Base-by-base conservation (phyloP, 1,139 yeast species). In the Blastobotrys raffinosifermentans region DNA sequence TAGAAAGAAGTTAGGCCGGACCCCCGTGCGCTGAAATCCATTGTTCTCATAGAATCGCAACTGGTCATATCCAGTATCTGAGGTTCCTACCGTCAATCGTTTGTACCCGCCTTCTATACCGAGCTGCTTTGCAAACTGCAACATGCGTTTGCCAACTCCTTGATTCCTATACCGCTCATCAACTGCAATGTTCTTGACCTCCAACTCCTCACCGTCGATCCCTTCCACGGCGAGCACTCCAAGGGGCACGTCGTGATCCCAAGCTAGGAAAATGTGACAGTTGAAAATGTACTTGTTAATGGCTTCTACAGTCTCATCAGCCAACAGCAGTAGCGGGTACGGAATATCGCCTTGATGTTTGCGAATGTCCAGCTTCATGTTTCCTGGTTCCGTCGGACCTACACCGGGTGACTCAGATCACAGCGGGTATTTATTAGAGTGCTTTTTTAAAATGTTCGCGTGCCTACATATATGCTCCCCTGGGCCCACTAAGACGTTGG, bases 151-250 rank as follows among this genome's bases (percentile, higher is more conserved):
- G n/a, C 38, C 38, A 11, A 34, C 17, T 3, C 38, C 38, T 17
- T 27, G 22, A 5, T 33, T 16, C 14, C 20, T 29, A 18, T n/a
- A 16, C 2, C 11, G 8, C 14, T 34, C 38, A 2, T n/a, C 20
- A 8, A 34, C 38, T n/a, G 38, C 38, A 10, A 34, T 34, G 18
- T 34, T 34, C 30, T 34, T 34, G 11, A 34, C 13, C 22, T 34
- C 38, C 23, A 29, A 2, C 14, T 34, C 38, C 29, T 34, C 26
- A 9, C 15, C 7, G 17, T 21, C 23, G 21, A 22, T 22, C 11
- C 20, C 17, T 18, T 34, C 22, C 11, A 34, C 10, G 9, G 38
- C 38, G 11, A 29, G 26, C 4, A 34, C 38, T 5, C 23, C 38
- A 7, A 34, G 13, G 4, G 38, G 25, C 4, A 7, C 26, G 26